These are phyloP conservation scores for Uronychia binucleata DNA, from an alignment of 73 alveolate species.

Conservation along the genomic window DNA sequence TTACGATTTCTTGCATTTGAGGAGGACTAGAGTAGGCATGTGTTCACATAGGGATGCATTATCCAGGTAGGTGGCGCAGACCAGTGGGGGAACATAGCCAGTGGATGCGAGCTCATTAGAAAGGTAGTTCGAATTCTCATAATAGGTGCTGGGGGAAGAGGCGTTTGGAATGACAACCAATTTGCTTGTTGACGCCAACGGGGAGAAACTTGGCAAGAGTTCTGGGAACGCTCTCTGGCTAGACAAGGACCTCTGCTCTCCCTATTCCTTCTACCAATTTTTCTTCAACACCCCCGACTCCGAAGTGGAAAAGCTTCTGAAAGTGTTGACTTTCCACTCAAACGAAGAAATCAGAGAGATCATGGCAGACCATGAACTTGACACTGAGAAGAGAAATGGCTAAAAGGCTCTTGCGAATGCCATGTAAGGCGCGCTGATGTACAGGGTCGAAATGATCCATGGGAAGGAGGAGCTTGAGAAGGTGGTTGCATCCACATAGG, in stretches of 20 bases:
- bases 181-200: conserved; percentile 46
- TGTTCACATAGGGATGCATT: conserved; percentile 14
- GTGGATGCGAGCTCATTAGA: conserved; percentile 58
- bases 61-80: conserved; percentile 62
- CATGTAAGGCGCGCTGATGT: not conserved
- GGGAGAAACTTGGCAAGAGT: conserved; percentile 59
- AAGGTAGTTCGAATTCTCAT: conserved; percentile 10
- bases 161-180: conserved; percentile 55
- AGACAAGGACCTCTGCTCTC: conserved; percentile 12
- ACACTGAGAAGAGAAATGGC: conserved; percentile 43
- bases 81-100: conserved; percentile 67
- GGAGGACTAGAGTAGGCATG: not conserved
- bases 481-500: not conserved
- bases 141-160: conserved; percentile 15
- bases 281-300: conserved; percentile 36
- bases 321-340: conserved; percentile 34
- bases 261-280: conserved; percentile 41
- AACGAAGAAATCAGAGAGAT: conserved; percentile 21
- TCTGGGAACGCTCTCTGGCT: conserved; percentile 52
- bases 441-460: conserved; percentile 30
- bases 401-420: conserved; percentile 26
- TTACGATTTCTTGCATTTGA: conserved; percentile 42
- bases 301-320: conserved; percentile 34
- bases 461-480: conserved; percentile 27
- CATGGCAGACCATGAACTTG: conserved; percentile 12